Percentiles rank a stretch among this genome's conserved stretches.
Conservation (phyloP, 257 asterid species). For the Nicotiana sylvestris region DNA sequence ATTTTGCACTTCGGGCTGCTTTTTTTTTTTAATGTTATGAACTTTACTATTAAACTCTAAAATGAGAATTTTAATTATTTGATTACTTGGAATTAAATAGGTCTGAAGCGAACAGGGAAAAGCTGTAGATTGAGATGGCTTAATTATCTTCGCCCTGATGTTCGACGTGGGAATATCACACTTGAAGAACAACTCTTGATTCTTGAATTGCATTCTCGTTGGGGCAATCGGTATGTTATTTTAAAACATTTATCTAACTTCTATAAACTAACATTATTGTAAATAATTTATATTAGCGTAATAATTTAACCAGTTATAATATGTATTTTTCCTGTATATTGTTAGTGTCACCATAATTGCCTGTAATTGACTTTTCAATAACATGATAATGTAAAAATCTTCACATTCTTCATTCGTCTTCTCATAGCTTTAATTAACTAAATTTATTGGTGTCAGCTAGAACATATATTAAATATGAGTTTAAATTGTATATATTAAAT, state of each 20-base stretch:
- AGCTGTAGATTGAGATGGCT: slow-evolving; percentile 81
- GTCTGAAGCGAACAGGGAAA: slow-evolving; percentile 74
- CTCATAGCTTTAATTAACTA: too few species aligned
- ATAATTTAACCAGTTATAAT: too few species aligned
- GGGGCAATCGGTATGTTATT: slow-evolving; percentile 70
- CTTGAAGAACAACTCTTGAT: slow-evolving; percentile 83
- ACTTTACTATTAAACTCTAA: slow-evolving; percentile 20
- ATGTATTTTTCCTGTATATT: too few species aligned
- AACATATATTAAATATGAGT: too few species aligned
- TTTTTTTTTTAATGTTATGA: not conserved
- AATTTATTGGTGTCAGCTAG: too few species aligned
- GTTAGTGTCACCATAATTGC: too few species aligned
- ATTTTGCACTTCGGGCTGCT: fast-evolving
- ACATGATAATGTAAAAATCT: too few species aligned
- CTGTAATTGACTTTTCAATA: too few species aligned
- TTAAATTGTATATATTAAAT: too few species aligned
- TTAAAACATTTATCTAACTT: not conserved
- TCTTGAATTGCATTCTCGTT: slow-evolving; percentile 86
- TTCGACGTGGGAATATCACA: slow-evolving; percentile 86
- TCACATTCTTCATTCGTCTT: too few species aligned
- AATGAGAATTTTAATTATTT: not conserved
- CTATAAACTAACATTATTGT: not conserved
- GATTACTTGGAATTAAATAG: slow-evolving; percentile 19
- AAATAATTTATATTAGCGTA: not conserved
- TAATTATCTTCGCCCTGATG: slow-evolving; percentile 80